Base-by-base conservation (phyloP, 1,284 basidiomycete genomes). In the Fomes fomentarius region DNA sequence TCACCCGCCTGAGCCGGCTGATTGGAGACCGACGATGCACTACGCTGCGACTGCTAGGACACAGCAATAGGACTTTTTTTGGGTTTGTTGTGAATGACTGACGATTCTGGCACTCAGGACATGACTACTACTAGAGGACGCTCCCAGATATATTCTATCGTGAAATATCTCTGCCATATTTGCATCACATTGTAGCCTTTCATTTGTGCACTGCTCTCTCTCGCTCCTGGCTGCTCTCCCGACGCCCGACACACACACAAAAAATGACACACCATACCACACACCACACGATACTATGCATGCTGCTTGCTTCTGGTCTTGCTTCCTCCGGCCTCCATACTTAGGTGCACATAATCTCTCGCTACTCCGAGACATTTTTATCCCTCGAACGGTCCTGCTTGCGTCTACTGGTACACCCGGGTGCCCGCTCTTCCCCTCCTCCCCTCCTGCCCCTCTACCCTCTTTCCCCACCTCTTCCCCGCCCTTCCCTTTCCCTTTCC, bases 1-100 rank as follows among this genome's bases (percentile, higher is more conserved):
- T 37, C 59, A 61, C 35, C 59, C 59, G 12, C 56, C 59, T 0
- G 59, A 61, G 37, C 56, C 59, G 5, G 54, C 56, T 30, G 58
- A 60, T 30, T 19, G 54, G 46, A 41, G 30, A 22, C 42, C 51
- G 33, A 12, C 21, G 39, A 42, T 38, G 22, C 31, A 41, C 15
- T 34, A n/a, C 34, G 33, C 45, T 17, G 24, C 28, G 15, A 31
- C 28, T 7, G 39, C 35, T 9, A 56, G 58, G 58, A 60, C 54
- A 56, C 34, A 47, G 21, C 48, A 37, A 37, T 57, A 52, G 42
- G 50, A 35, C 44, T 38, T 7, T 46, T 41, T 28, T 21, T 40
- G 17, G 7, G n/a, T 30, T 22, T 11, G 26, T 26, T 28, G 24
- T n/a, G 5, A 2, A 24, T 14, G 3, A 5, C 7, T 12, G 28